Conservation (phyloP, 2,329 filamentous ascomycete species). For the Rasamsonia emersonii region DNA sequence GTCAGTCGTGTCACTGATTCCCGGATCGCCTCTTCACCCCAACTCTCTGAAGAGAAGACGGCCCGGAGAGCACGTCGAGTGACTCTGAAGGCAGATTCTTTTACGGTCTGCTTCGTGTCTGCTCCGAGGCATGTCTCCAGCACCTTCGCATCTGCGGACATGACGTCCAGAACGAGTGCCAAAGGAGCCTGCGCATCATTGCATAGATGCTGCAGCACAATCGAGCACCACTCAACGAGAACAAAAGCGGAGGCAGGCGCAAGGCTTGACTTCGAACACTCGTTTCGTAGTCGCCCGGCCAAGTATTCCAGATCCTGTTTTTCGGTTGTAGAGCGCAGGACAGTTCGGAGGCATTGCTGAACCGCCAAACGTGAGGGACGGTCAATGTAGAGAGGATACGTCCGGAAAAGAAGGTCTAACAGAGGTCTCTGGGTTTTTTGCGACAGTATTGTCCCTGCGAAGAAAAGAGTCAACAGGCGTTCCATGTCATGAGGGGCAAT, state of each 20-base stretch:
- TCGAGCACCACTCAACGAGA: constrained; percentile 78
- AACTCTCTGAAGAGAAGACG: constrained; percentile 53
- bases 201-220: constrained; percentile 65
- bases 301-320: constrained; percentile 44
- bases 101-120: constrained; percentile 55
- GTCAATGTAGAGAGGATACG: constrained; percentile 80
- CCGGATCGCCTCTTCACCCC: constrained; percentile 53
- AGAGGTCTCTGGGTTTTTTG: constrained; percentile 36
- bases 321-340: constrained; percentile 55
- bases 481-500: constrained; percentile 4
- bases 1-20: constrained; percentile 60
- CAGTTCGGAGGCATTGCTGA: constrained; percentile 65
- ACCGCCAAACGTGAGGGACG: constrained; percentile 74
- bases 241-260: constrained; percentile 77
- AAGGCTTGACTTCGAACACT: constrained; percentile 68
- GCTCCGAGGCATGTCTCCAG: constrained; percentile 69
- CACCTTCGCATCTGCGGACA: constrained; percentile 61
- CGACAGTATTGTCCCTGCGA: constrained; percentile 24
- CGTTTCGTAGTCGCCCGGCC: constrained; percentile 57
- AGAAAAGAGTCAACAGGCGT: constrained; percentile 10
- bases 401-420: constrained; percentile 71
- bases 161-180: constrained; percentile 50
- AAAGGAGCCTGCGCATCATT: constrained; percentile 57
- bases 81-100: constrained; percentile 64
- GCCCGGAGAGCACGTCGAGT: constrained; percentile 72